A percentile compares a stretch with the other conserved stretches of the same genome.
Evolutionary conservation across 768 basidiomycete genomes (phyloP).

Genomic region (Tulasnella sp.): DNA sequence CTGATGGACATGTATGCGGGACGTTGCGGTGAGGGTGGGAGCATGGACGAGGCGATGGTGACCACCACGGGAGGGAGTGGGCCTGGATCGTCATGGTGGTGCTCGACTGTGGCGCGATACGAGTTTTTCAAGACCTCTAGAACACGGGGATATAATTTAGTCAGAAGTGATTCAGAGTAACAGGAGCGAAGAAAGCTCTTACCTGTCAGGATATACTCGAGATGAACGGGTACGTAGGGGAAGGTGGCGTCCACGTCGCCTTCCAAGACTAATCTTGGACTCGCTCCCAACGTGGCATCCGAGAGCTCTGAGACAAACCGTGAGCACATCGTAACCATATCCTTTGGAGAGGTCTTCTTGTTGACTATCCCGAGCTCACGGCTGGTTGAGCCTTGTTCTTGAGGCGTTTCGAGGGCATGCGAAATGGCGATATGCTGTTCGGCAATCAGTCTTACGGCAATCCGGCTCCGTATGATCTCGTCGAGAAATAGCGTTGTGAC

Average conservation of each 20-base stretch:
- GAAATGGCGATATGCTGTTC: constrained; percentile 86
- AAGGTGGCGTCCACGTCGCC: constrained; percentile 62
- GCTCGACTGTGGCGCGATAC: constrained; percentile 80
- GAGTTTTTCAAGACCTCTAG: constrained; percentile 78
- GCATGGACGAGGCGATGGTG: constrained; percentile 52
- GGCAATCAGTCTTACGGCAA: constrained; percentile 77
- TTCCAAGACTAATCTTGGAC: constrained; percentile 57
- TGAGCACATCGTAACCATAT: constrained; percentile 67
- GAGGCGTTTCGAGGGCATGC: constrained; percentile 34
- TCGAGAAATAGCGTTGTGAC: constrained; percentile 73
- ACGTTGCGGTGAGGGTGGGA: constrained; percentile 19
- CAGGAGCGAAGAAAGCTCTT: neutral
- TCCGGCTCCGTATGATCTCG: constrained; percentile 73
- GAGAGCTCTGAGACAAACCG: constrained; percentile 78
- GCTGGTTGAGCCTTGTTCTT: neutral
- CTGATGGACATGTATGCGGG: constrained; percentile 58
- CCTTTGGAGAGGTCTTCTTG: constrained; percentile 53
- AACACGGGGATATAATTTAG: neutral
- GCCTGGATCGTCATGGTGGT: constrained; percentile 33
- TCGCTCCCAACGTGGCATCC: constrained; percentile 67
- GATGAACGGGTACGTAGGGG: constrained; percentile 77
- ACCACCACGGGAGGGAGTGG: constrained; percentile 52
- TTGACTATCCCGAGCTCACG: constrained; percentile 57
- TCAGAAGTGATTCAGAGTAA: neutral
- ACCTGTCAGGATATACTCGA: constrained; percentile 75